Conservation (phyloP, 176 grass and related monocot species). For the Musa itinerans region DNA sequence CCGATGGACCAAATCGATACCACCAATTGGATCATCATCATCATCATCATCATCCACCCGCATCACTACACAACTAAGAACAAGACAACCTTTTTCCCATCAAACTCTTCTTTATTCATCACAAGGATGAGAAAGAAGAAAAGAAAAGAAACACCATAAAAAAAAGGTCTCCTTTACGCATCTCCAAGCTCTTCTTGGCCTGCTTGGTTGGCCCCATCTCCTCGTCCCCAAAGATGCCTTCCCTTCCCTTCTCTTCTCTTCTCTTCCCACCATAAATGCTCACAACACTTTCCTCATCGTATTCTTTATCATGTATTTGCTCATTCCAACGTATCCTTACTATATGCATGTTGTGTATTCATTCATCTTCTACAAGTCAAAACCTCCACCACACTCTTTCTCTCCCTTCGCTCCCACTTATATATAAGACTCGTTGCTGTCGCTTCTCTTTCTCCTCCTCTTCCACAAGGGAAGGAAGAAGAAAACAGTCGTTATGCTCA, state of each 20-base stretch:
- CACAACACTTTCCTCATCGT: no score
- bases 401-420: not conserved
- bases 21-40: not conserved
- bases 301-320: no score
- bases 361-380: not conserved
- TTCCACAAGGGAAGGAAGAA: not conserved
- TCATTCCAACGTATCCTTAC: not conserved
- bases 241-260: not conserved
- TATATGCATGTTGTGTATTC: not conserved
- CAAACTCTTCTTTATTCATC: not conserved
- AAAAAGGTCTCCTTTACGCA: slow-evolving; percentile 29
- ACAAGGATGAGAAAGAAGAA: not conserved
- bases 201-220: slow-evolving; percentile 63
- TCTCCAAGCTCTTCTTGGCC: slow-evolving; percentile 61
- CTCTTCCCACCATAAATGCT: no score
- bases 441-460: not conserved
- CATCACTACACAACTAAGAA: not conserved
- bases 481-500: slow-evolving; percentile 12
- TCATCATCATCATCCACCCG: not conserved
- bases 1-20: no score
- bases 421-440: not conserved
- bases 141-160: no score
- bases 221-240: slow-evolving; percentile 38
- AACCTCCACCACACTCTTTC: not conserved
- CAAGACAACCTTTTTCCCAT: not conserved